A percentile compares a stretch with the other conserved stretches of the same genome.
phyloP scores from a whole-genome alignment of 768 basidiomycete genomes.

The Tubosaeta brunneosetosa region DNA sequence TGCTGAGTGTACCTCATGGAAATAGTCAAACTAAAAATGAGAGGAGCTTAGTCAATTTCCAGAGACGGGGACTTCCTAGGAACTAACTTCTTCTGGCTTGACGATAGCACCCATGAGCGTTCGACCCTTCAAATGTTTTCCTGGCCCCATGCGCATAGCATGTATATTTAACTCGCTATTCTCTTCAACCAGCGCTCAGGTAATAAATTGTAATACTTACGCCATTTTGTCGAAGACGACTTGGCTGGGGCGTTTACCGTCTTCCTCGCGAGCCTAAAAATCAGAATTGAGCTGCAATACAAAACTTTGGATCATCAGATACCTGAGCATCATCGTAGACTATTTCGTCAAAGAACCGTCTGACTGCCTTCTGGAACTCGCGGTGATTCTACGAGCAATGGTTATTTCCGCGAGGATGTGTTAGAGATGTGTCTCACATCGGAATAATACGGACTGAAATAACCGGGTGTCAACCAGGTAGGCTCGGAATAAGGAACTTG shows the following conservation, averaged over 20 bases:
- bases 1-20: conserved; percentile 55
- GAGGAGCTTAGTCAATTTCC: conserved; percentile 1
- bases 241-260: conserved; percentile 83
- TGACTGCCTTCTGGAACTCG: conserved; percentile 41
- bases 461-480: conserved; percentile 70
- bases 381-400: conserved; percentile 41
- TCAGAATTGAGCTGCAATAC: conserved; percentile 12
- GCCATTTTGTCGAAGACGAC: conserved; percentile 79
- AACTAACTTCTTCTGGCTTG: conserved; percentile 63
- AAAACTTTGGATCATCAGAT: conserved; percentile 2
- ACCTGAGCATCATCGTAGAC: conserved; percentile 44
- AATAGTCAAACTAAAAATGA: conserved; percentile 54
- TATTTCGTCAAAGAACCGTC: conserved; percentile 64
- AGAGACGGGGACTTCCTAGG: neutral
- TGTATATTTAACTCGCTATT: conserved; percentile 64
- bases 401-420: conserved; percentile 2
- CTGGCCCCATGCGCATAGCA: conserved; percentile 91
- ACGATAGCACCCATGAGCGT: conserved; percentile 69
- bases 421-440: conserved; percentile 38
- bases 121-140: conserved; percentile 77
- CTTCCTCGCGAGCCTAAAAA: conserved; percentile 64
- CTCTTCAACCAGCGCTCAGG: neutral
- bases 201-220: conserved; percentile 32
- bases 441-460: conserved; percentile 66
- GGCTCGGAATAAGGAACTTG: conserved; percentile 87